Base-by-base conservation (phyloP, 805 yeast species). In the Nakazawaea anatomiae region DNA sequence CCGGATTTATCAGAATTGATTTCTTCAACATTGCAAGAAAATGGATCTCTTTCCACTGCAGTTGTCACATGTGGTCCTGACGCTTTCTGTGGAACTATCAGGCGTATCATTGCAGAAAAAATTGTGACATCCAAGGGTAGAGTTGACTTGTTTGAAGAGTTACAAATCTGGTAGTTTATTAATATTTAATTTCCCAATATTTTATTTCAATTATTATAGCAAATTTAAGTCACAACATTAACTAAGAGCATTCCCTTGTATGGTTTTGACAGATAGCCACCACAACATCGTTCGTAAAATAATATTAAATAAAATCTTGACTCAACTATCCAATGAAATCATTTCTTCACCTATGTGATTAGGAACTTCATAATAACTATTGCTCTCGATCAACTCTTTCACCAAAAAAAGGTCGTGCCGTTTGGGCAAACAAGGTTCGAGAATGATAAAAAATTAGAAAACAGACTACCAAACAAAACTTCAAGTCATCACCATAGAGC, bases 121-220 rank as follows among this genome's bases (percentile, higher is more conserved):
- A 61, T 81, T 47, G 65, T 70, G 35, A 54, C 64, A 9, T 34
- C 36, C 31, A 65, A 72, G 12, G 69, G 74, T 46, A 73, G 87
- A 42, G 76, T 87, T 18, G 91, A 85, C 54, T 82, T 82, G 59
- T 83, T 73, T 60, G 96, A 89, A 62, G 91, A 86, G 60, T 74
- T 85, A 46, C 89, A 85, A 67, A 72, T 76, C 11, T 87, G 96
- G 95, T 82, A 60, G 25, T 6, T 6, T 38, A 10, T 38, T 38
- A 11, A 10, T 29, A 54, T 29, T 29, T 38, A 39, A 32, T 18
- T 18, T 18, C 25, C 25, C 25, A 18, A 2, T 18, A 18, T 18
- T 18, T 18, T 18, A 18, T 18, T 18, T 18, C 25, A 18, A 2
- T 18, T 18, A 18, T 18, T 18, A 18, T 18, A 18, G 25, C 25